Evolutionary conservation across 2,329 filamentous ascomycete species (phyloP), one percentile per base, ranked within the genome.

Genomic region (Aspergillus arachidicola): DNA sequence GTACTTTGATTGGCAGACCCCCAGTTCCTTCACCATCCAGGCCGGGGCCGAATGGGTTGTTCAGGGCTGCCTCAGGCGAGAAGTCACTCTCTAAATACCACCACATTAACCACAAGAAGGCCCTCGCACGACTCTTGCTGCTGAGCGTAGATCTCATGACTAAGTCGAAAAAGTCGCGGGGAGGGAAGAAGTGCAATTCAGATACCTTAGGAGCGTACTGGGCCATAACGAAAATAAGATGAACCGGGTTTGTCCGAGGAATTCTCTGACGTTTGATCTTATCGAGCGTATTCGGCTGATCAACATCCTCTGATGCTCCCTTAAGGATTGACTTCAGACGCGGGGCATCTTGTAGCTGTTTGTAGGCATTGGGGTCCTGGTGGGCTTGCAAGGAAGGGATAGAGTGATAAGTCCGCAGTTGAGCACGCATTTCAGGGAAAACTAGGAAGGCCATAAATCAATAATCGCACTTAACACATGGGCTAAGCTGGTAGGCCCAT

Each of bases 31-130:
- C 78, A 32, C 78, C 80, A 55, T 79, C 78, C 43, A 78, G 65
- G 16, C 81, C 81, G 2, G 79, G 77, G 0, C 95, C 95, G 71
- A 97, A 99, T 0, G 95, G 95, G 72, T 99, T 99, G 70, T 92
- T 90, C 55, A 92, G 85, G 51, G 93, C 94, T 61, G 92, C 93
- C 72, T 97, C 92, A 70, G 91, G 88, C 0, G 92, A 92, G 70
- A 97, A 98, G 75, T 97, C 93, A 32, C 94, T 97, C 76, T 99
- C 95, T 21, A 99, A 85, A 74, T 99, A 98, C 83, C 95, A 97
- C 95, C 95, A 99, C 89, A 99, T 96, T 66, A 99, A 83, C 95
- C 95, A 99, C 23, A 99, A 81, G 71, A 99, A 99, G 0, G 94
- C 94, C 51, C 83, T 89, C 1, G 95, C 94, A 66, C 95, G 87